phyloP scores from a whole-genome alignment of 768 basidiomycete genomes.

The Pisolithus microcarpus region DNA sequence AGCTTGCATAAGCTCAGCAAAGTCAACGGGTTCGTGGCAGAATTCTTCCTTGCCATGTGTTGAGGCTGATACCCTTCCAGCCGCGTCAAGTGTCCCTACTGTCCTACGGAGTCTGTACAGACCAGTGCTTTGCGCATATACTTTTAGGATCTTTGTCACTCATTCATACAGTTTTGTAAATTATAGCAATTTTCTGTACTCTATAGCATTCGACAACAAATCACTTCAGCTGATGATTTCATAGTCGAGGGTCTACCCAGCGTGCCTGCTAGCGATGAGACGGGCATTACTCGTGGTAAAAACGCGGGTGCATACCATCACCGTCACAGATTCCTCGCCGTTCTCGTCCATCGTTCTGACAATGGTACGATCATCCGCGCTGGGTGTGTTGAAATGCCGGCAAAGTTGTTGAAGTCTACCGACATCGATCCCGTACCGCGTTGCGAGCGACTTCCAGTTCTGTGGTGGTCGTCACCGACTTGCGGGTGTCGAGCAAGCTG shows the following conservation, averaged over 20 bases:
- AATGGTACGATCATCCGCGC: conserved; percentile 42
- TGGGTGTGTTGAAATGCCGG: conserved; percentile 57
- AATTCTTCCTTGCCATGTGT: background rate
- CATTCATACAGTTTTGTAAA: conserved; percentile 5
- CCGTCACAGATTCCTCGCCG: conserved; percentile 48
- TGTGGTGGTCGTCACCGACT: conserved; percentile 32
- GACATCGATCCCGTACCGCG: conserved; percentile 48
- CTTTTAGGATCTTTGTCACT: conserved; percentile 38
- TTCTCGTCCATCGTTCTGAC: conserved; percentile 41
- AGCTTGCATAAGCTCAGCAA: conserved; percentile 87
- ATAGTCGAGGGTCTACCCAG: conserved; percentile 21
- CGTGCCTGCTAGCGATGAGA: conserved; percentile 12
- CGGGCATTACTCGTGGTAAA: background rate
- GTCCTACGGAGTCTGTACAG: conserved; percentile 70
- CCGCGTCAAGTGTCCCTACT: conserved; percentile 95
- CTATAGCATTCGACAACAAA: background rate
- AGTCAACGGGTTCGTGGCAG: conserved; percentile 62
- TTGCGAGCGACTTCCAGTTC: conserved; percentile 47
- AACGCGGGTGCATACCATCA: conserved; percentile 36
- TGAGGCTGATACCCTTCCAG: conserved; percentile 32
- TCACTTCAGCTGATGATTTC: background rate
- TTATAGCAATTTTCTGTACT: background rate
- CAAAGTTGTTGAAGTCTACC: conserved; percentile 45
- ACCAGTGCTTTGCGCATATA: conserved; percentile 53
- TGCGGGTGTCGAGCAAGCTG: conserved; percentile 58